Base-by-base conservation (phyloP, 208 protist species). In the Trypanosoma congolense region DNA sequence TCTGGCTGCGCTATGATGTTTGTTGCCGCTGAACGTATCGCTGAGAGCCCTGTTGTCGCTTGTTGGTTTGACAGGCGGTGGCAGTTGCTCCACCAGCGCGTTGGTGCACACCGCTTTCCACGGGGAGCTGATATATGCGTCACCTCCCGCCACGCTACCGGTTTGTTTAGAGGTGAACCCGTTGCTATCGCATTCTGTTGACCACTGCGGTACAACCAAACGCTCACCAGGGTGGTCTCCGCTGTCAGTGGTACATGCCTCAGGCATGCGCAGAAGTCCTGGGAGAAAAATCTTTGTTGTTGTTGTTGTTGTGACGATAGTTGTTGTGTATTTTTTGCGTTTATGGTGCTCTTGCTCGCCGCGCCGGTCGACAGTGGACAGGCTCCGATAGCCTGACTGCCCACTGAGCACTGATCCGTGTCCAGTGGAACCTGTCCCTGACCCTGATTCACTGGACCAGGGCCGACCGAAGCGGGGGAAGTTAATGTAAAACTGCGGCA, bases 301-400 rank as follows among this genome's bases (percentile, higher is more conserved):
- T 2, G 82, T 90, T 10, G 80, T 62, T 10, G 77, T 85, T 5
- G 77, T 90, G 42, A 90, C 69, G 3, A 78, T 86, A 16, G 82
- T 90, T 12, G 73, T 83, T 4, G 65, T 74, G 52, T 83, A 86
- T 64, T 83, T 84, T 62, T 80, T 89, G 10, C 67, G 55, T 16
- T 78, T 49, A n/a, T 70, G 77, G 28, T 75, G 81, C 10, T 56
- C 43, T 14, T 45, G 18, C 16, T 30, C 36, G 2, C 9, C 50
- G 19, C 29, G 43, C 21, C 51, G 21, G 43, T 47, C 56, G 12
- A 60, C 65, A 8, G 65, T 52, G 9, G 58, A 63, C 18, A 57
- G 38, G 22, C 24, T 36, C 40, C 48, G 48, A 29, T 43, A 22
- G 46, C 56, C 65, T 19, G 67, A 61, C 16, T 40, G 49, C 29